Evolutionary conservation across 2,329 filamentous ascomycete species (phyloP), one percentile per base, ranked within the genome.

Genomic region (Talaromyces sp.): DNA sequence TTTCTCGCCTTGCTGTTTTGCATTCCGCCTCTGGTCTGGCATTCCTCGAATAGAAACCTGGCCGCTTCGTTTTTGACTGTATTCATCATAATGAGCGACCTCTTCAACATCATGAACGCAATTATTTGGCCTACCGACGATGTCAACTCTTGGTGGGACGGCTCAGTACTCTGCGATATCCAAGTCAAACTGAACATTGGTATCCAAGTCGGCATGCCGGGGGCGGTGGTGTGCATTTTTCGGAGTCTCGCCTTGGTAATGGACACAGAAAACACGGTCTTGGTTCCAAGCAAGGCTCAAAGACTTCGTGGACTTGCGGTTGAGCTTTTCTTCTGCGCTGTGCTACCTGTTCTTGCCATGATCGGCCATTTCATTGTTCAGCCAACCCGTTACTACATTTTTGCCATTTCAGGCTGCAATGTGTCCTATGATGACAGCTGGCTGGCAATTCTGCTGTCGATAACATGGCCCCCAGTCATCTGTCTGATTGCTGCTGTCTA

Each of bases 71-170:
- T 79, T 31, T 76, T 89, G 38, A 80, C 87, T 55, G 68, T 78
- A 56, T 87, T 84, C 79, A 73, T 83, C 58, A 72, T 82, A 26
- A 60, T 86, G n/a, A 70, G 81, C 61, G 87, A 88, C 66, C 59
- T 86, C 58, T 79, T 83, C 69, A 82, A 80, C 64, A 78, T 86
- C 63, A 71, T 85, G 76, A 89, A 90, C 67, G 78, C 86, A 1
- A 70, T 88, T 55, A 80, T 89, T 62, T 90, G 87, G 87, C 80
- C 82, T 0, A 82, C 78, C 8, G 84, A 87, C 64, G 75, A 88
- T 64, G 67, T 82, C 13, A 41, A 67, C 0, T 70, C 74, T 6
- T 86, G 83, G 81, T 90, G 81, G 80, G 71, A 80, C 61, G 88
- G 88, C 4, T 68, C 70, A 5, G 81, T 80, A 2, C 81, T 87